Evolutionary conservation across 441 rosid species (phyloP), one percentile per base, ranked within the genome.

Genomic region (Bocquillonia castaneifolia): DNA sequence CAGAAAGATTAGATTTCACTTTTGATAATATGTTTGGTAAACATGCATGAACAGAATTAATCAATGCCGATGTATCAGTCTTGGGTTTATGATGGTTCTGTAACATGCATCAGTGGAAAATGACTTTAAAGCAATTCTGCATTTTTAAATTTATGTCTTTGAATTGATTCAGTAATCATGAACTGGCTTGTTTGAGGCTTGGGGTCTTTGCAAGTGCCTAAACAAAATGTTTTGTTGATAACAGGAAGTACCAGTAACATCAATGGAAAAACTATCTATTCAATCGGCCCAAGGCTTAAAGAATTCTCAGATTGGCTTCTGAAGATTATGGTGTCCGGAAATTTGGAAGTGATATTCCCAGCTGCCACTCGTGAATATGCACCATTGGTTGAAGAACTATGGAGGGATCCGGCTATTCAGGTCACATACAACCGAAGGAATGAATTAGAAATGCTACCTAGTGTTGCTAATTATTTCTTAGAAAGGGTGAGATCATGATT

Each of bases 351-450:
- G 58, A 82, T 91, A 48, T 88, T 93, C 77, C 92, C 92, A 40
- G 89, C 92, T 36, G 96, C 94, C 64, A 79, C 86, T 77, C 86
- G 88, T 56, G 97, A 88, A 80, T 90, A 85, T 67, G 87, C 96
- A 3, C 94, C 91, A 53, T 69, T 87, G 63, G 89, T 91, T 66
- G 99, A 87, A 67, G 97, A 91, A 79, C 71, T 94, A 59, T 94
- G 99, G 99, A 83, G 72, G 71, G 96, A 92, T 78, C 65, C 83
- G 51, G 97, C 99, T 23, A 82, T 94, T 77, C 91, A 86, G 79
- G 87, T 91, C 29, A 85, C 98, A 3, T 94, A 88, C 79, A 86
- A 82, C 66, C 83, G 99, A 34, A 86, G 82, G 81, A 84, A 71
- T 37, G 98, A 94, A 76, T 64, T 94, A 64, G 90, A 83, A 79